These are phyloP conservation scores for Eucalyptus marginata DNA, from an alignment of 345 rosid species.

Conservation along the genomic window DNA sequence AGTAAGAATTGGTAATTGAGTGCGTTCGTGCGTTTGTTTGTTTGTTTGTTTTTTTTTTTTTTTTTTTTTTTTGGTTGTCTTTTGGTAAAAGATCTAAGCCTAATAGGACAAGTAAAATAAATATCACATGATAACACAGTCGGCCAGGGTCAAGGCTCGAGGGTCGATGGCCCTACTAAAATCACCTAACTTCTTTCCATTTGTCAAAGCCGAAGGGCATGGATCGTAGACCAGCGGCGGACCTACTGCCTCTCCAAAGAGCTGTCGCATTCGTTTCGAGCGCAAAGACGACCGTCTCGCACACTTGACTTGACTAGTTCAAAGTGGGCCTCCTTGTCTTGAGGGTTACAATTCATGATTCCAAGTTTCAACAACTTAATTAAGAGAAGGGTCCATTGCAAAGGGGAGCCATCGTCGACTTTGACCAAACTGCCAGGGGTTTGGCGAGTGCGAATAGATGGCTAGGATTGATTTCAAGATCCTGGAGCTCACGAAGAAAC, in stretches of 20 bases:
- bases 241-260: background rate
- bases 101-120: background rate
- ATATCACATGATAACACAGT: background rate
- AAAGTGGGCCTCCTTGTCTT: background rate
- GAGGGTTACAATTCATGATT: background rate
- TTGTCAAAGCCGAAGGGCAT: background rate
- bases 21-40: too few species aligned
- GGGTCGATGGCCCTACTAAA: background rate
- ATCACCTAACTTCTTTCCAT: background rate
- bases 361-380: background rate
- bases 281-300: background rate
- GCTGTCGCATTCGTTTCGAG: background rate
- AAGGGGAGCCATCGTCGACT: background rate
- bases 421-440: background rate
- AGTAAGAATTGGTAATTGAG: background rate
- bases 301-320: background rate
- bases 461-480: background rate
- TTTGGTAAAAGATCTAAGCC: background rate
- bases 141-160: background rate
- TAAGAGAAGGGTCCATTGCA: background rate
- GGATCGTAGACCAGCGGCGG: background rate
- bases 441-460: background rate
- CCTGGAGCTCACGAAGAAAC: background rate
- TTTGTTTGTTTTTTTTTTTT: too few species aligned
- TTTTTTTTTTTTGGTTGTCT: background rate